Base-by-base conservation (phyloP, 495 filamentous ascomycete genomes). In the Aspergillus nanangensis region DNA sequence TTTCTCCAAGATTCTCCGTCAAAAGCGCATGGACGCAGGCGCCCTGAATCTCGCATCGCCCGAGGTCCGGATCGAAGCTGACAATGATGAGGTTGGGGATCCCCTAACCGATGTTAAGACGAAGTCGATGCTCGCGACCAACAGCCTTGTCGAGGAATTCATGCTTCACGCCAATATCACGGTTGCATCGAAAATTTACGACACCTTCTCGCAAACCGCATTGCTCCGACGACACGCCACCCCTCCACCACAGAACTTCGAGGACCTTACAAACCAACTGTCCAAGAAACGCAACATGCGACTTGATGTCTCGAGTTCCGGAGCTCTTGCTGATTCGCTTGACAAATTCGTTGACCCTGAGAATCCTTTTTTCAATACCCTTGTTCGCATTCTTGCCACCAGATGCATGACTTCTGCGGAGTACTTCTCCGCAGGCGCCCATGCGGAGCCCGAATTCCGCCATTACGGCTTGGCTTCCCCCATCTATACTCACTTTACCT, bases 331-430 rank as follows among this genome's bases (percentile, higher is more conserved):
- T 44, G 88, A 89, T 65, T 94, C 88, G 11, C 76, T 98, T 2
- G 94, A 98, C 67, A 67, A 57, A 13, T 97, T 93, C 66, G 75
- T 83, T 36, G 90, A 96, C 58, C 63, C 80, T 0, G 57, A 75
- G n/a, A 87, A 96, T 53, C 88, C 94, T 7, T 98, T 96, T 77
- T 96, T 97, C 77, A 98, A 98, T 76, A 97, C 92, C 17, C 81
- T 98, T 10, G 79, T 97, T 58, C 89, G 93, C 52, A 95, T 98
- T 69, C 81, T 98, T 67, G 93, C 93, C 8, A 98, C 94, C 9
- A 83, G 93, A 22, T 98, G 93, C 81, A 97, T 98, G 94, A 95
- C 94, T 72, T 91, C 90, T 24, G 93, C 93, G 47, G 94, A 97
- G 66, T 98, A 98, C 73, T 97, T 97, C 70, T 90, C 87, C 68